These are phyloP conservation scores for Phytophthora rubi DNA, from an alignment of 352 stramenopile genomes.

Conservation along the genomic window DNA sequence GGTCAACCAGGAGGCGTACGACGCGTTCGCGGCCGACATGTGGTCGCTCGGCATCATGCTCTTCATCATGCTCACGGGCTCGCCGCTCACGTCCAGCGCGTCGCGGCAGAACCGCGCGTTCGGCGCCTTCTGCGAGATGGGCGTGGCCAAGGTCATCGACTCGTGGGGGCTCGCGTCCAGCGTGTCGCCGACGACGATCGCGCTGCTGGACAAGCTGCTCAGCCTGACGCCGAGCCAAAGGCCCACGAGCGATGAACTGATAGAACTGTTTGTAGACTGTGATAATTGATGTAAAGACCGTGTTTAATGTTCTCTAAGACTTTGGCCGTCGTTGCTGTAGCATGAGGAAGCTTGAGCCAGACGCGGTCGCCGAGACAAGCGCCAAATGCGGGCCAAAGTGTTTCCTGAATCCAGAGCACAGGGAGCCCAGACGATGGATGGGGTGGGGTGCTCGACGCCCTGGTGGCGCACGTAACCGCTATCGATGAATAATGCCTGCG, in stretches of 20 bases:
- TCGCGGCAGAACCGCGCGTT: conserved; percentile 43
- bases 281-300: too few relatives aligned
- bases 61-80: conserved; percentile 39
- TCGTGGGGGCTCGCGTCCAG: conserved; percentile 45
- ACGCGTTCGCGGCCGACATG: too few relatives aligned
- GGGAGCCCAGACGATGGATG: too few relatives aligned
- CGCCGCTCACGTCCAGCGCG: conserved; percentile 45
- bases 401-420: not conserved
- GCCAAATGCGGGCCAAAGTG: not conserved
- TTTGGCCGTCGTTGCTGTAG: too few relatives aligned
- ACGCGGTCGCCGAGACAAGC: not conserved
- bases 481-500: too few relatives aligned
- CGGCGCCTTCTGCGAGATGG: conserved; percentile 39
- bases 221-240: conserved; percentile 1
- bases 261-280: conserved; percentile 28
- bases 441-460: too few relatives aligned
- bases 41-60: too few relatives aligned
- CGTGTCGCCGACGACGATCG: conserved; percentile 22
- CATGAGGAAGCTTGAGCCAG: not conserved
- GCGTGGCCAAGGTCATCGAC: conserved; percentile 54
- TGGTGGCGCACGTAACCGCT: too few relatives aligned
- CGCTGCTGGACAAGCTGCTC: conserved; percentile 18
- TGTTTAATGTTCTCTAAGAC: too few relatives aligned
- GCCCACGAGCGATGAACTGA: conserved; percentile 16
- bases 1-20: too few relatives aligned